A percentile compares a stretch with the other conserved stretches of the same genome.
phyloP scores from a whole-genome alignment of 2,329 filamentous ascomycete genomes.

The Cladophialophora bantiana region DNA sequence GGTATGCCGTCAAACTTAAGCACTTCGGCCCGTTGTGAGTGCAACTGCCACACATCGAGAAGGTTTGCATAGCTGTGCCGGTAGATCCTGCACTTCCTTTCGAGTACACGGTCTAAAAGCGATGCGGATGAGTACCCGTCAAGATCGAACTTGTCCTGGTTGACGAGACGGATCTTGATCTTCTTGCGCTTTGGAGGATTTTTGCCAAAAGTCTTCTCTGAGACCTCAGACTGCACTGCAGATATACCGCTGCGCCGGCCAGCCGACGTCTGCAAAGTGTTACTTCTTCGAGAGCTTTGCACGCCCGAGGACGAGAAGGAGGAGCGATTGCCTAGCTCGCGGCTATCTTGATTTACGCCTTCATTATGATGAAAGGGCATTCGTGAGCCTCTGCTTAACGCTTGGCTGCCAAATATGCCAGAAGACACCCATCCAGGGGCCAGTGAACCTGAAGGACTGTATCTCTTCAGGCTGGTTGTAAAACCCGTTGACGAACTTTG shows the following conservation, averaged over 20 bases:
- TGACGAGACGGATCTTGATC: constrained; percentile 62
- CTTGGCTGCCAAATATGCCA: constrained; percentile 31
- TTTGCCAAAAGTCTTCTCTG: constrained; percentile 33
- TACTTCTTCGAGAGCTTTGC: constrained; percentile 30
- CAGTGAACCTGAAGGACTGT: constrained; percentile 37
- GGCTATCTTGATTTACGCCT: constrained; percentile 31
- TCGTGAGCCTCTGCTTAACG: constrained; percentile 20
- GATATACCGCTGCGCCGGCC: constrained; percentile 44
- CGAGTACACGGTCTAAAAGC: constrained; percentile 58
- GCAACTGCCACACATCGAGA: constrained; percentile 65
- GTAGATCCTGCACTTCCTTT: constrained; percentile 60
- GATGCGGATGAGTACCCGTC: constrained; percentile 56
- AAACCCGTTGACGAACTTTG: constrained; percentile 27
- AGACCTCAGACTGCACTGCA: constrained; percentile 46
- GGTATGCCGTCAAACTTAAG: constrained; percentile 60
- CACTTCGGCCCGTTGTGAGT: constrained; percentile 63
- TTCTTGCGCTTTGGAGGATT: constrained; percentile 42
- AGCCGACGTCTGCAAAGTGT: constrained; percentile 8
- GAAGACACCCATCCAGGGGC: constrained; percentile 34
- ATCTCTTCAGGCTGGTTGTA: constrained; percentile 36
- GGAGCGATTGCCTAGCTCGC: constrained; percentile 24
- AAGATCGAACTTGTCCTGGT: constrained; percentile 59
- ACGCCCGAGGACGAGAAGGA: constrained; percentile 25
- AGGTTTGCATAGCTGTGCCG: constrained; percentile 64
- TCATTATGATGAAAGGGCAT: constrained; percentile 32